A percentile compares a stretch with the other conserved stretches of the same genome.
Conservation (phyloP, 148 eudicot genomes). For the Fagopyrum homotropicum region DNA sequence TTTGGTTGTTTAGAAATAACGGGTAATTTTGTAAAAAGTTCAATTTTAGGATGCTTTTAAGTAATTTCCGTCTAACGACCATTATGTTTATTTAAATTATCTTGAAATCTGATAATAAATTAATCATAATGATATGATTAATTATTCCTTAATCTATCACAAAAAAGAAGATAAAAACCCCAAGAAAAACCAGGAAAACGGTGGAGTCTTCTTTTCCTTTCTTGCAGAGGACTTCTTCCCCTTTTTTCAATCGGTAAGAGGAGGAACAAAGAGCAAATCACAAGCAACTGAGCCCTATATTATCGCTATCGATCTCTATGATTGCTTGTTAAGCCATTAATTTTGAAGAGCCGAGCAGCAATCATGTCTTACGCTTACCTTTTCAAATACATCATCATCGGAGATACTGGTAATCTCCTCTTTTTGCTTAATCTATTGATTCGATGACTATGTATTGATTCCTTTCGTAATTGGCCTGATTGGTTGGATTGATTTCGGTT, state of each 20-base stretch:
- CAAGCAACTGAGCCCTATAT: background rate
- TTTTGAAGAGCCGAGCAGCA: slow-evolving; percentile 3
- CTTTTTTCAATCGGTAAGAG: background rate
- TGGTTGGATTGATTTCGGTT: background rate
- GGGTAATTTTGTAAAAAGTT: too few species aligned
- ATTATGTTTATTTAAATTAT: too few species aligned
- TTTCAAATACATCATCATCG: slow-evolving; percentile 87
- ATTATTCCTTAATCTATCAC: too few species aligned
- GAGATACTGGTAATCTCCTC: slow-evolving; percentile 56
- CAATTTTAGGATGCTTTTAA: too few species aligned
- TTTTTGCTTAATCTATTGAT: background rate
- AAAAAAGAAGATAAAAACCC: too few species aligned
- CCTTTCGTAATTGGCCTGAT: background rate
- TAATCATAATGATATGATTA: too few species aligned
- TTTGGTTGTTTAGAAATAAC: too few species aligned
- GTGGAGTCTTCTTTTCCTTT: background rate
- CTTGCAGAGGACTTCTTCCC: slow-evolving; percentile 6
- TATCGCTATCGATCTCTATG: background rate
- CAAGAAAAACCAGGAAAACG: background rate
- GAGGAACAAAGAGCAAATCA: background rate
- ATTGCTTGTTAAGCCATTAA: background rate
- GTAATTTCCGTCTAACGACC: too few species aligned
- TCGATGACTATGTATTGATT: background rate
- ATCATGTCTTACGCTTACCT: slow-evolving; percentile 84
- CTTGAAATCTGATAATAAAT: too few species aligned